Evolutionary conservation across 345 rosid genomes (phyloP), one percentile per base, ranked within the genome.

Genomic region (Bruguiera gymnorhiza): DNA sequence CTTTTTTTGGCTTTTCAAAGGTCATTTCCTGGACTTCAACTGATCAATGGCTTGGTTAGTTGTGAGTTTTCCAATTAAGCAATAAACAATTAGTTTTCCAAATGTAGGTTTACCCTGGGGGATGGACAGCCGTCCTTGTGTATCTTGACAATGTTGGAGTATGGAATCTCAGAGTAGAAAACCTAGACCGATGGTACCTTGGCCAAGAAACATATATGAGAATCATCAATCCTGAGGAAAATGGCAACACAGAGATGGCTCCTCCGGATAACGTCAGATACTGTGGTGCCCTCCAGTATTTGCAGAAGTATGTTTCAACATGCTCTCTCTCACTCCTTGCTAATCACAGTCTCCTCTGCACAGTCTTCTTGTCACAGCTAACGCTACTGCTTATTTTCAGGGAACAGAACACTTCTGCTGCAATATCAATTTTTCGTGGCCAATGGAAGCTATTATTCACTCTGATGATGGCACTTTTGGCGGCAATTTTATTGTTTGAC

Each of bases 401-500:
- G 85, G 61, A 54, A 6, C 82, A 64, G 56, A 54, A 21, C 23
- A 52, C 70, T 57, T 78, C 89, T 6, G 75, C 87, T 61, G 86
- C 88, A 60, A 70, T 29, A 43, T 72, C 87, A 24, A 63, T 73
- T 51, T 26, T 52, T 29, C 56, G 16, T 27, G 79, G 85, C 76
- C 71, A 66, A 75, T 52, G 62, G 26, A 76, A 72, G 64, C 70
- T 76, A 57, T 55, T 82, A 46, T 34, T 83, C 54, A 73, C 78
- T 59, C n/a, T 78, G 63, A 29, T 80, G 65, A 43, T 78, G 81
- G 52, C 73, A 24, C 58, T 84, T 24, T 71, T 73, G 11, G 66
- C 71, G 27, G 69, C 37, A 5, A 54, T 75, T 73, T 71, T 72
- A 65, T 27, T 69, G 52, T 66, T 65, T 23, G 23, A 71, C 63